phyloP scores from a whole-genome alignment of 176 grass and related monocot species.

The Carex parvula region DNA sequence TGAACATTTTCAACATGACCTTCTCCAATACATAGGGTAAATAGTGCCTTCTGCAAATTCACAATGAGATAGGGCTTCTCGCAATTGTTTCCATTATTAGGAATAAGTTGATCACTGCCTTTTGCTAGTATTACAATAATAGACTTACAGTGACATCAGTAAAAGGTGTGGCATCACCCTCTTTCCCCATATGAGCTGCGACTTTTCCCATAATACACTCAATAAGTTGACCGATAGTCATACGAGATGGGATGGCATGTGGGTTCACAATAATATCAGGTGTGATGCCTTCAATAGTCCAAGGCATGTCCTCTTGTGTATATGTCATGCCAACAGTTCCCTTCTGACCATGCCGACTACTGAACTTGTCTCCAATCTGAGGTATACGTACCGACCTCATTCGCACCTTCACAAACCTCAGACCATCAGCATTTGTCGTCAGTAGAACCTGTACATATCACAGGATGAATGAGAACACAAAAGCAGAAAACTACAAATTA shows the following conservation, averaged over 20 bases:
- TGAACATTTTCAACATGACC: not conserved
- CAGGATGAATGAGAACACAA: conserved; percentile 9
- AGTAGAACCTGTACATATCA: conserved; percentile 63
- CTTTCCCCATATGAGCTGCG: conserved; percentile 93
- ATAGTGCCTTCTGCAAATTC: not conserved
- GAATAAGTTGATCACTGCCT: not conserved
- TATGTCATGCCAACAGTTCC: conserved; percentile 99
- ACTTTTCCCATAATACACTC: conserved; percentile 99
- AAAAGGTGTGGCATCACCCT: conserved; percentile 95
- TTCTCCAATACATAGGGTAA: not conserved
- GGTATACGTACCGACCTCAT: conserved; percentile 95
- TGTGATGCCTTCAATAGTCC: conserved; percentile 97
- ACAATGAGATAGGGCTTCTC: not conserved
- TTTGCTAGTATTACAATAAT: not conserved
- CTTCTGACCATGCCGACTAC: conserved; percentile 96
- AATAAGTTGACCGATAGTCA: conserved; percentile 98
- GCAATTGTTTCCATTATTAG: not conserved
- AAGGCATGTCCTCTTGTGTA: conserved; percentile 99
- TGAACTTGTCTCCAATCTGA: conserved; percentile 98
- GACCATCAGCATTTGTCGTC: conserved; percentile 98
- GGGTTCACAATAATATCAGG: conserved; percentile 99
- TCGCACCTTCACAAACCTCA: conserved; percentile 95
- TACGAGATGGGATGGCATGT: conserved; percentile 96
- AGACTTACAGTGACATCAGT: conserved; percentile 98
- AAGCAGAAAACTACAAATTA: conserved; percentile 8